Evolutionary conservation across 177 flowering plant genomes (phyloP).

Genomic region (Vitis hybrid): DNA sequence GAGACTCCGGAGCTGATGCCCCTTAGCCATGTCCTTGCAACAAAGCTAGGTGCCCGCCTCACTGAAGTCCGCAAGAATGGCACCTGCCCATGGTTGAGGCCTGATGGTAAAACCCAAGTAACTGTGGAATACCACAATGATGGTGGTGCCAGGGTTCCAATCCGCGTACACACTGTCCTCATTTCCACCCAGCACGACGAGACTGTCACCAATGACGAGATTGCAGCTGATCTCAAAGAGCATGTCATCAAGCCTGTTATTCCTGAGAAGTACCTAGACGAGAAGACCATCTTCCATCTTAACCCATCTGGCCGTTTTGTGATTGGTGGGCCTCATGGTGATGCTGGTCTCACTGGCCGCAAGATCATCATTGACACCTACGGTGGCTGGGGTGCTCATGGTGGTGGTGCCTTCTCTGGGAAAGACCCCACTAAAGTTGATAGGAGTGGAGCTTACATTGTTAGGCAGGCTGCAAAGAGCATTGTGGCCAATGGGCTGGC

Average conservation of each 20-base stretch:
- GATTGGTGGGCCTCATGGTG: constrained; percentile 71
- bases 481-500: constrained; percentile 62
- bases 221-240: constrained; percentile 55
- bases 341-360: constrained; percentile 68
- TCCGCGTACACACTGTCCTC: constrained; percentile 63
- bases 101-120: constrained; percentile 70
- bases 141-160: constrained; percentile 59
- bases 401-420: constrained; percentile 70
- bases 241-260: constrained; percentile 68
- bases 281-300: constrained; percentile 66
- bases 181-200: constrained; percentile 69
- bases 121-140: constrained; percentile 65
- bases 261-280: constrained; percentile 59
- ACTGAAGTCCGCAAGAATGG: constrained; percentile 65
- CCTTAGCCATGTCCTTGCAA: constrained; percentile 60
- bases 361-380: constrained; percentile 71
- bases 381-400: constrained; percentile 75
- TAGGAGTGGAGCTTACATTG: constrained; percentile 71
- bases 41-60: constrained; percentile 59
- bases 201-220: constrained; percentile 60
- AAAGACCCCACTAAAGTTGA: constrained; percentile 76
- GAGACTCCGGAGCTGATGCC: constrained; percentile 73
- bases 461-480: constrained; percentile 71
- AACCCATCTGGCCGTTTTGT: constrained; percentile 73
- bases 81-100: constrained; percentile 60